Percentiles rank a stretch among this genome's conserved stretches.
phyloP scores from a whole-genome alignment of 352 stramenopile species.

The Phytophthora podocarpi region DNA sequence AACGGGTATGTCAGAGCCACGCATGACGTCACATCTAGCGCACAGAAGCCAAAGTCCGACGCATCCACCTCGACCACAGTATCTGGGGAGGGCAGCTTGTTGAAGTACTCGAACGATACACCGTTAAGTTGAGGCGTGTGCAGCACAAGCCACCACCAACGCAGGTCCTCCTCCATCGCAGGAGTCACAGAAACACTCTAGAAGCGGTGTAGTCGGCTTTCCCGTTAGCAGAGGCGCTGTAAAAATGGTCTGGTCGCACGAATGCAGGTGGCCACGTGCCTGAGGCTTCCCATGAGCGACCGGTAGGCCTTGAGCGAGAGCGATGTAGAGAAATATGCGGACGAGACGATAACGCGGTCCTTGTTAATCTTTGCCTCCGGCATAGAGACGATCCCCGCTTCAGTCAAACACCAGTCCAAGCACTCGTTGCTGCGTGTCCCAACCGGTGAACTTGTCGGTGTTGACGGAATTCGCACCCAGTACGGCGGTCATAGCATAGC shows the following conservation, averaged over 20 bases:
- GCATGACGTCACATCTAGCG: not conserved
- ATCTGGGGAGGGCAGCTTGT: not conserved
- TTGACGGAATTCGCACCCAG: too few species aligned
- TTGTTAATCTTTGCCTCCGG: not conserved
- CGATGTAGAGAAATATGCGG: too few species aligned
- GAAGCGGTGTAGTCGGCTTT: not conserved
- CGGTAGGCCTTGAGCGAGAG: too few species aligned
- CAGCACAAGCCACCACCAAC: slow-evolving; percentile 21
- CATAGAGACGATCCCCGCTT: too few species aligned
- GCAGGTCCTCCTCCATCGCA: slow-evolving; percentile 6
- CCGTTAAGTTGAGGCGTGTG: slow-evolving; percentile 10
- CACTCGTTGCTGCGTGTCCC: too few species aligned
- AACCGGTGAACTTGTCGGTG: too few species aligned
- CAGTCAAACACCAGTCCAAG: too few species aligned
- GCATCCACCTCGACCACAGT: too few species aligned
- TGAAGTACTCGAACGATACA: slow-evolving; percentile 11
- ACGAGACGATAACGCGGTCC: not conserved
- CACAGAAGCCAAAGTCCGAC: slow-evolving; percentile 17
- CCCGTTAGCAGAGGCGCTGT: not conserved
- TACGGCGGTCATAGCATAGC: too few species aligned
- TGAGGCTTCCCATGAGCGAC: too few species aligned
- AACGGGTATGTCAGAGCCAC: not conserved
- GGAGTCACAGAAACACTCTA: not conserved
- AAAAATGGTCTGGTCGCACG: too few species aligned
- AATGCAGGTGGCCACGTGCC: too few species aligned